Conservation (phyloP, 78 protist genomes). For the Fonticula alba region DNA sequence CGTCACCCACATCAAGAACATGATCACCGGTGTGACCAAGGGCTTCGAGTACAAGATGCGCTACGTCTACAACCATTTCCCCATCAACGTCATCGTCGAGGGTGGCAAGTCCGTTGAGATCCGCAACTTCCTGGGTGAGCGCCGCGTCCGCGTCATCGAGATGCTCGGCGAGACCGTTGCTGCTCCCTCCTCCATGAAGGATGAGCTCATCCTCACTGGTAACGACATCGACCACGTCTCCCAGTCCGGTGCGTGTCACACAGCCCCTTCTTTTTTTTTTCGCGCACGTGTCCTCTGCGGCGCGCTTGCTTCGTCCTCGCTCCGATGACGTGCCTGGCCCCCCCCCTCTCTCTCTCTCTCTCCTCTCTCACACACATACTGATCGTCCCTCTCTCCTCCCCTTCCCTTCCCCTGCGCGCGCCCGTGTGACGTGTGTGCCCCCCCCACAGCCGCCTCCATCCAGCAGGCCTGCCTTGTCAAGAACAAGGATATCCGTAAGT, state of each 20-base stretch:
- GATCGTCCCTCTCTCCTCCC: not conserved
- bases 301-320: not conserved
- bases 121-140: conserved; percentile 96
- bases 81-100: conserved; percentile 64
- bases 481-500: conserved; percentile 96
- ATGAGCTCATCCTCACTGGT: conserved; percentile 83
- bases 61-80: conserved; percentile 95
- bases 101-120: conserved; percentile 61
- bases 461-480: conserved; percentile 45
- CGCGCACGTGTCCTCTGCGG: too few species aligned
- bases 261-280: not conserved
- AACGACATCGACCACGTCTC: conserved; percentile 83
- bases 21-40: conserved; percentile 93
- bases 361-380: too few species aligned
- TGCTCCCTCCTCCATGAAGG: conserved; percentile 59
- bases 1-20: conserved; percentile 75
- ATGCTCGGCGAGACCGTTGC: conserved; percentile 66
- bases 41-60: conserved; percentile 97
- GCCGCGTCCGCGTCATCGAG: conserved; percentile 40
- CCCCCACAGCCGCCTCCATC: conserved; percentile 36
- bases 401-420: not conserved
- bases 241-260: conserved; percentile 27
- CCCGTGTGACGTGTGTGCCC: too few species aligned
- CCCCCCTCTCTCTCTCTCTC: too few species aligned
- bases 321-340: too few species aligned